Evolutionary conservation across 495 filamentous ascomycete species (phyloP).

Genomic region (Penicillium angulare): DNA sequence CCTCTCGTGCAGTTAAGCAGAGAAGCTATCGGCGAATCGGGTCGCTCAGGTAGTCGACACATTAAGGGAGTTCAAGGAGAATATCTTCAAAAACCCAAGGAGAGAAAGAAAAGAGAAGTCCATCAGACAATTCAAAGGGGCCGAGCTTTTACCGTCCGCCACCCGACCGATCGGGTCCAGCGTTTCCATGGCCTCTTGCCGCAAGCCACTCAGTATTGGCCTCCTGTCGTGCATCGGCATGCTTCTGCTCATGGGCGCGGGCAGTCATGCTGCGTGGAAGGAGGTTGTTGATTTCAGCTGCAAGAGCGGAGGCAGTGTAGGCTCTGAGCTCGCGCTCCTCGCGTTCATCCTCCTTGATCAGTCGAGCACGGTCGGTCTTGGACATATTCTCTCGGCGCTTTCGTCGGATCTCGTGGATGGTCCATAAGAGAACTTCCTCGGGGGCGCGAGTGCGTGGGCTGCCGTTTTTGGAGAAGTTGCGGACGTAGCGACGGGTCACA

Average conservation of each 20-base stretch:
- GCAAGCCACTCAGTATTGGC: constrained; percentile 64
- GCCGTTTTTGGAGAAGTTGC: constrained; percentile 71
- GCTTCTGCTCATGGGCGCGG: constrained; percentile 41
- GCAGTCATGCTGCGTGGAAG: constrained; percentile 36
- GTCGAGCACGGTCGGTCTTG: constrained; percentile 75
- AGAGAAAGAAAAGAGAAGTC: constrained; percentile 5
- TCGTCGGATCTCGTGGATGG: constrained; percentile 83
- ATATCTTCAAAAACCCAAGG: constrained; percentile 3
- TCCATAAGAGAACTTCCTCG: constrained; percentile 85
- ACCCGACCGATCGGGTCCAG: constrained; percentile 36
- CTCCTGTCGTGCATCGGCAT: constrained; percentile 52
- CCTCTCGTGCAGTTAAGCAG: constrained; percentile 7
- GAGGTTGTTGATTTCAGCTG: constrained; percentile 57
- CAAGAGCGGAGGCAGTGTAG: constrained; percentile 71
- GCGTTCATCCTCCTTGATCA: constrained; percentile 84
- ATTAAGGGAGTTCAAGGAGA: constrained; percentile 2
- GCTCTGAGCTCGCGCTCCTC: constrained; percentile 82
- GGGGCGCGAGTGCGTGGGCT: constrained; percentile 68
- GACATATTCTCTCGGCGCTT: constrained; percentile 73
- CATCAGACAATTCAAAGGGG: neutral
- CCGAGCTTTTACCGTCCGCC: constrained; percentile 33
- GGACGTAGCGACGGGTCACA: constrained; percentile 93
- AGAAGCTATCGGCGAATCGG: constrained; percentile 4
- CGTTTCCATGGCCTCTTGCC: constrained; percentile 48
- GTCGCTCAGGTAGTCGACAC: constrained; percentile 14